phyloP scores from a whole-genome alignment of 164 flowering plant genomes.

The Piper longum region DNA sequence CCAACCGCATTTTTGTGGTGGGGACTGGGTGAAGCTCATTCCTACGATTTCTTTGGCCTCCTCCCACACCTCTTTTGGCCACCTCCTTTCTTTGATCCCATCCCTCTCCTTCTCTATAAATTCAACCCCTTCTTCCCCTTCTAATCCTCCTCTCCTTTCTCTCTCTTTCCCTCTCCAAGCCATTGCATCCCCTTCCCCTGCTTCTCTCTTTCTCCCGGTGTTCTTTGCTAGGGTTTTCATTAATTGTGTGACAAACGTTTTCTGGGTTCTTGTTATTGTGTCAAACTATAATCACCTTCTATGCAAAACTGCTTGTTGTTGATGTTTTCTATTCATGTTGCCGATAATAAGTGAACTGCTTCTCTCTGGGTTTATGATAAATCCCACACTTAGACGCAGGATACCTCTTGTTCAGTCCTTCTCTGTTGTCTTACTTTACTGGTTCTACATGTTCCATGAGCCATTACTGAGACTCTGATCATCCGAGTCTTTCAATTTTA shows the following conservation, averaged over 20 bases:
- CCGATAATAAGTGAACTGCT: constrained; percentile 67
- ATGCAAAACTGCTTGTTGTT: constrained; percentile 9
- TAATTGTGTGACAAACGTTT: too few relatives aligned
- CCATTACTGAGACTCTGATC: not conserved
- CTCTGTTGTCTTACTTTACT: constrained; percentile 86
- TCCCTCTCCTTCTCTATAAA: not conserved
- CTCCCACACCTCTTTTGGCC: not conserved
- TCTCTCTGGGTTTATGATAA: constrained; percentile 56
- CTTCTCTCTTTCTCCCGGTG: not conserved
- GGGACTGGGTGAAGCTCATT: not conserved
- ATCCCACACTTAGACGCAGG: constrained; percentile 26
- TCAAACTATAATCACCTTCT: not conserved
- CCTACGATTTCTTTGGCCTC: too few relatives aligned
- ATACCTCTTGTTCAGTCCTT: constrained; percentile 77
- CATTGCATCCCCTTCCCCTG: not conserved
- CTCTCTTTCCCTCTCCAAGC: not conserved
- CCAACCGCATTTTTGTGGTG: not conserved
- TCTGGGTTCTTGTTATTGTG: not conserved
- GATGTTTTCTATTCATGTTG: constrained; percentile 52
- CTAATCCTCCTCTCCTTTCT: not conserved
- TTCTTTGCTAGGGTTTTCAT: not conserved
- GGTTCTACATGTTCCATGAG: constrained; percentile 85
- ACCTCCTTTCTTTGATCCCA: too few relatives aligned
- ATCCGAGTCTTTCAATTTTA: not conserved
- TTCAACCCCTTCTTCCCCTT: not conserved